Conservation (phyloP, 2,329 filamentous ascomycete genomes). For the Simplicillium sp. region DNA sequence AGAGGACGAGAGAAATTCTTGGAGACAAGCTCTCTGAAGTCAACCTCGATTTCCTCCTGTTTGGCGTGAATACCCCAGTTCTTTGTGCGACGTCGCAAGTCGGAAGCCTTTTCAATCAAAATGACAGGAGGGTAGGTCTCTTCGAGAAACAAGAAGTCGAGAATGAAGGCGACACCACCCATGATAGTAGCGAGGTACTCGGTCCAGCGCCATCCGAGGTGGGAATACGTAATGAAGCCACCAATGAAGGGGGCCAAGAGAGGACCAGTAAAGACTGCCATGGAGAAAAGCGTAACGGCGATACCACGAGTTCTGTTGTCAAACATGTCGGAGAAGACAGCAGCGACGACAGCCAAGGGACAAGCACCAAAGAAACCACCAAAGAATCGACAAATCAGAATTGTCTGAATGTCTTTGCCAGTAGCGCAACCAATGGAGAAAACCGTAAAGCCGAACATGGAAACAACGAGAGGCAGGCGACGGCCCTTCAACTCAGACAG, state of each 20-base stretch:
- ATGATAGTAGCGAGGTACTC: slow-evolving; percentile 56
- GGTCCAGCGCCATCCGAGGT: slow-evolving; percentile 66
- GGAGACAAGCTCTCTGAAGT: slow-evolving; percentile 51
- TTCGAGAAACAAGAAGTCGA: slow-evolving; percentile 53
- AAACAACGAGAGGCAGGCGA: slow-evolving; percentile 47
- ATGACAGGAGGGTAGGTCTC: slow-evolving; percentile 65
- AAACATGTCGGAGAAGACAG: slow-evolving; percentile 65
- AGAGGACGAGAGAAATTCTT: slow-evolving; percentile 61
- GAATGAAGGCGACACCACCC: slow-evolving; percentile 48
- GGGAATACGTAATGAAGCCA: slow-evolving; percentile 53
- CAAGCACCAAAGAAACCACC: slow-evolving; percentile 63
- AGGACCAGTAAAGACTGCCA: slow-evolving; percentile 54
- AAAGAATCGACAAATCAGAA: slow-evolving; percentile 67
- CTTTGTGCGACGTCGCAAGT: slow-evolving; percentile 52
- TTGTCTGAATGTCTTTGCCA: slow-evolving; percentile 57
- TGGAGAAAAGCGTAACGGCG: slow-evolving; percentile 32
- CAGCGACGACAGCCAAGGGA: slow-evolving; percentile 58
- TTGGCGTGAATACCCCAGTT: slow-evolving; percentile 66
- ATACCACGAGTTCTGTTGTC: slow-evolving; percentile 51
- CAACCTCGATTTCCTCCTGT: slow-evolving; percentile 62
- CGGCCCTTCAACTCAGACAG: slow-evolving; percentile 64
- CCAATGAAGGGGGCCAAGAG: slow-evolving; percentile 60
- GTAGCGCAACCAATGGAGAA: slow-evolving; percentile 57
- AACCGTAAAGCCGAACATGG: slow-evolving; percentile 61
- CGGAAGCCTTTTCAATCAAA: slow-evolving; percentile 49